These are phyloP conservation scores for Elsinoe batatas DNA, from an alignment of 2,329 filamentous ascomycete genomes.

Conservation along the genomic window DNA sequence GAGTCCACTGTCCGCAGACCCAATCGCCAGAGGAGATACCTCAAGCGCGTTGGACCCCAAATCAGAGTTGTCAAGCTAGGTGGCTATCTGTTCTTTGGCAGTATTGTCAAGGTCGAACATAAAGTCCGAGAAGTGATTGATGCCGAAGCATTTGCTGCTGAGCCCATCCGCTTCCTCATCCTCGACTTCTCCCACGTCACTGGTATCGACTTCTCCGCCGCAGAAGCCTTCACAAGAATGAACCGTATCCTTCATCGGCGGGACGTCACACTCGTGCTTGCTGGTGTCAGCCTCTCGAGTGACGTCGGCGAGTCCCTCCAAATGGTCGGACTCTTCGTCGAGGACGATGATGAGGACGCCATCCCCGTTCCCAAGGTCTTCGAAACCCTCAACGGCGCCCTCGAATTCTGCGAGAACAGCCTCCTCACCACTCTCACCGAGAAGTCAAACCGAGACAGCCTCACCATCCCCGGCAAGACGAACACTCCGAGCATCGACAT, in stretches of 20 bases:
- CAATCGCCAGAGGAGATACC: conserved; percentile 75
- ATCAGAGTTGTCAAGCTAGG: conserved; percentile 86
- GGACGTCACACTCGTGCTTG: conserved; percentile 71
- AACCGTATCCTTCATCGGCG: conserved; percentile 71
- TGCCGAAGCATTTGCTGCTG: conserved; percentile 64
- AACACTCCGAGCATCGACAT: conserved; percentile 12
- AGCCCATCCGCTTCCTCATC: conserved; percentile 80
- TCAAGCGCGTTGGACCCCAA: conserved; percentile 76
- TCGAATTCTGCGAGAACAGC: conserved; percentile 93
- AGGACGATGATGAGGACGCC: conserved; percentile 56
- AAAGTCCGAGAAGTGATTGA: conserved; percentile 74
- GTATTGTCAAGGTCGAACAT: conserved; percentile 89
- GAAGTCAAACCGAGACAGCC: conserved; percentile 24
- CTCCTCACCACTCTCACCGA: conserved; percentile 50
- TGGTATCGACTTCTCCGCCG: conserved; percentile 90
- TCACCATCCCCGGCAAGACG: conserved; percentile 30
- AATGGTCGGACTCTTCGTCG: conserved; percentile 71
- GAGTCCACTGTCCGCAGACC: conserved; percentile 89
- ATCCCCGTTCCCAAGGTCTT: conserved; percentile 53
- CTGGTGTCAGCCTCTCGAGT: conserved; percentile 66
- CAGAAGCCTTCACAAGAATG: conserved; percentile 88
- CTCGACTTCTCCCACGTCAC: conserved; percentile 83
- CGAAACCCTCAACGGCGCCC: conserved; percentile 79
- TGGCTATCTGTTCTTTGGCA: conserved; percentile 96
- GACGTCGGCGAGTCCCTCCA: conserved; percentile 69